Evolutionary conservation across 208 protist species (phyloP), one percentile per base, ranked within the genome.

Genomic region (Balamuthia mandrillaris): DNA sequence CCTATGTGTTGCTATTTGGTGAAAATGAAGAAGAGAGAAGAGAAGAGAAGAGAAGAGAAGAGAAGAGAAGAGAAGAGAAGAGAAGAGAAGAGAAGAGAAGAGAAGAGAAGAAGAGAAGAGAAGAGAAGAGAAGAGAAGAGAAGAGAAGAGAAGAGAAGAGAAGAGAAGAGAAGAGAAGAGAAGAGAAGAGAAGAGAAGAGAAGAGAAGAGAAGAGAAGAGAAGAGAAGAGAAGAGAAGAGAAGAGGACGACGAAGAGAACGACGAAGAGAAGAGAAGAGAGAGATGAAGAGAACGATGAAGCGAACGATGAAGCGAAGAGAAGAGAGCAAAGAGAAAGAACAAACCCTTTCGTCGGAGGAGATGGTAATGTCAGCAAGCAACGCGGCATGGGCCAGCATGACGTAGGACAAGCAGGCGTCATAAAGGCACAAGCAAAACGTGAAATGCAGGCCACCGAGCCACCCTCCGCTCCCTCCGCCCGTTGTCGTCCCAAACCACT

Each of bases 11-110:
- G n/a, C n/a, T n/a, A n/a, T n/a, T n/a, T n/a, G n/a, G n/a, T n/a
- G n/a, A n/a, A n/a, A n/a, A n/a, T n/a, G n/a, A n/a, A n/a, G n/a
- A n/a, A n/a, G n/a, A n/a, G n/a, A n/a, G n/a, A n/a, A n/a, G n/a
- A n/a, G n/a, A n/a, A n/a, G n/a, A n/a, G n/a, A 54, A 63, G 16
- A 63, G 70, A 81, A 14, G 33, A 81, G 49, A 81, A 41, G 42
- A 41, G 45, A 41, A 81, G 49, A 81, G 16, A 70, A 44, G 4
- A 41, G 45, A 41, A 81, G 49, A 81, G 49, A 70, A 44, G 31
- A 14, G 31, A 5, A 70, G 49, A 49, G 49, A 70, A 44, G 16
- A 44, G 16, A 14, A 49, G 16, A 70, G 49, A 49, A 41, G 4
- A 14, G 42, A 14, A 70, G 49, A 70, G 3, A 3, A 41, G 16